Evolutionary conservation across 1,139 yeast species (phyloP).

Genomic region (Debaryomyces nepalensis): DNA sequence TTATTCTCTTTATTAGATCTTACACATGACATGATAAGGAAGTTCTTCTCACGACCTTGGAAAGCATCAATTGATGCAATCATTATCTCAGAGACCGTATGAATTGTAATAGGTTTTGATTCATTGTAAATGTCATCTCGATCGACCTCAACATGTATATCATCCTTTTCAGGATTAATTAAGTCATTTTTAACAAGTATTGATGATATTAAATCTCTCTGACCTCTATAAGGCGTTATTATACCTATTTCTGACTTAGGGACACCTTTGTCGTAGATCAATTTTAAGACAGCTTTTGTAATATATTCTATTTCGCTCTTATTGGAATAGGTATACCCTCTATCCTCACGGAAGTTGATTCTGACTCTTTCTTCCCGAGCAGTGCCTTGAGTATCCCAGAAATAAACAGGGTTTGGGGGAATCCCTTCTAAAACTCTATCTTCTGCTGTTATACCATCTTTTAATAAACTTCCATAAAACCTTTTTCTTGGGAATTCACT

Average conservation of each 20-base stretch:
- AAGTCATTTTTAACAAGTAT: conserved; percentile 52
- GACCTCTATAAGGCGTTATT: conserved; percentile 76
- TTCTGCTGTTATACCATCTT: conserved; percentile 61
- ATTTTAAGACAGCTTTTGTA: conserved; percentile 47
- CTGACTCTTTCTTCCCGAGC: conserved; percentile 51
- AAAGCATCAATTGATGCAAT: conserved; percentile 71
- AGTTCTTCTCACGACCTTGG: conserved; percentile 68
- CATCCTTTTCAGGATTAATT: conserved; percentile 58
- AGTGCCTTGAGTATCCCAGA: conserved; percentile 54
- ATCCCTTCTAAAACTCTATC: conserved; percentile 50
- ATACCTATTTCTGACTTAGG: conserved; percentile 59
- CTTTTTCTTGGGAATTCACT: conserved; percentile 64
- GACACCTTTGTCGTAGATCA: conserved; percentile 60
- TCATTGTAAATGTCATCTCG: conserved; percentile 57
- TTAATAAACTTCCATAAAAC: conserved; percentile 58
- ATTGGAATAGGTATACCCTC: conserved; percentile 60
- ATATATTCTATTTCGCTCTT: conserved; percentile 55
- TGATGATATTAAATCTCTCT: conserved; percentile 63
- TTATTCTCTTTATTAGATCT: conserved; percentile 54
- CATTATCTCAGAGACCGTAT: conserved; percentile 67
- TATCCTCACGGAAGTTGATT: conserved; percentile 49
- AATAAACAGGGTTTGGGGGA: conserved; percentile 50
- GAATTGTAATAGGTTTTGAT: conserved; percentile 58
- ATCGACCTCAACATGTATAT: conserved; percentile 55
- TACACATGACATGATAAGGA: conserved; percentile 64